Conservation (phyloP, 1,284 basidiomycete genomes). For the Athelia psychrophila region DNA sequence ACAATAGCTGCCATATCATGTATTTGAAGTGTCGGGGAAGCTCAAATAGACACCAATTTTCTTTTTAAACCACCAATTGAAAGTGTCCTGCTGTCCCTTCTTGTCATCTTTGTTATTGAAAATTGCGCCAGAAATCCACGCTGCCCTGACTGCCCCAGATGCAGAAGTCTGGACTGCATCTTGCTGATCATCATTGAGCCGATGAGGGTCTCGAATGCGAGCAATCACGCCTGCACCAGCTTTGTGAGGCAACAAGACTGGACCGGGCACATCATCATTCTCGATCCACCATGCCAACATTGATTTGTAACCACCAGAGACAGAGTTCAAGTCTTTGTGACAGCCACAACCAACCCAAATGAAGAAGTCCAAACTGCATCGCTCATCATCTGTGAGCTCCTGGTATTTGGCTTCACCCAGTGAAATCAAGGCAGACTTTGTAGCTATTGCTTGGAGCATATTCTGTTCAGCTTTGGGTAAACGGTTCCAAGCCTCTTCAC, state of each 20-base stretch:
- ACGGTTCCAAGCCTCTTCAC: too few relatives aligned
- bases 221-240: constrained; percentile 13
- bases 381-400: too few relatives aligned
- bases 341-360: constrained; percentile 34
- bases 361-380: constrained; percentile 10
- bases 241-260: constrained; percentile 21
- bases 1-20: not conserved
- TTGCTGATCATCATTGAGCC: constrained; percentile 1
- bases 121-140: constrained; percentile 19
- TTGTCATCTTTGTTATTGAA: constrained; percentile 27
- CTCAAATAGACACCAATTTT: not conserved
- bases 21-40: not conserved
- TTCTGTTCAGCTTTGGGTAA: too few relatives aligned
- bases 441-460: too few relatives aligned
- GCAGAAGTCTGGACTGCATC: constrained; percentile 13
- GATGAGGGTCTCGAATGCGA: constrained; percentile 5
- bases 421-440: too few relatives aligned
- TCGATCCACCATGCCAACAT: constrained; percentile 22
- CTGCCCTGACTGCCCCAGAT: constrained; percentile 22
- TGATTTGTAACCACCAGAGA: constrained; percentile 26
- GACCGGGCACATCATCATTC: not conserved
- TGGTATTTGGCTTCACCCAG: too few relatives aligned
- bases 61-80: not conserved
- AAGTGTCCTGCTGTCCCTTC: constrained; percentile 22
- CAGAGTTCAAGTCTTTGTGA: constrained; percentile 38